These are phyloP conservation scores for Chaetomiaceae sp. DNA, from an alignment of 2,329 filamentous ascomycete species.

Conservation along the genomic window DNA sequence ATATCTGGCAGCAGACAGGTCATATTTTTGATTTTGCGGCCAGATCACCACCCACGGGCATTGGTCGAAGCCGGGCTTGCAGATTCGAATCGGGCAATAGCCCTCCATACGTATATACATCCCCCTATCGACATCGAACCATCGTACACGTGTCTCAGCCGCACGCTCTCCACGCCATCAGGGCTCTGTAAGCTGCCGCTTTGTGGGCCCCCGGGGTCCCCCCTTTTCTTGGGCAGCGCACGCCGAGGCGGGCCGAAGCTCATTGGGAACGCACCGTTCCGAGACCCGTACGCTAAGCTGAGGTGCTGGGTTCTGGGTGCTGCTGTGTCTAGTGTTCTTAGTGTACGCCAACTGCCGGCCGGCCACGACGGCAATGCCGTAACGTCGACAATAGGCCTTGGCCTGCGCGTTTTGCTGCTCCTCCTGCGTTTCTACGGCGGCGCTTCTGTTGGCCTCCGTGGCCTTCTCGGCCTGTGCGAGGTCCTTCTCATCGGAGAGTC, in stretches of 20 bases:
- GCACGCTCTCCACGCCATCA: not conserved
- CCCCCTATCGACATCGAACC: not conserved
- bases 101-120: not conserved
- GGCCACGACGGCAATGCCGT: not conserved
- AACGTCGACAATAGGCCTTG: no score
- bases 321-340: no score
- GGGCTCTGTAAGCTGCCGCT: not conserved
- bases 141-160: constrained; percentile 3
- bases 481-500: no score
- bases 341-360: no score
- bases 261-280: not conserved
- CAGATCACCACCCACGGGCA: not conserved
- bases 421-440: no score
- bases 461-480: no score
- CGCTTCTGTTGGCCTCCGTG: no score
- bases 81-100: constrained; percentile 1
- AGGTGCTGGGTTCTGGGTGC: no score
- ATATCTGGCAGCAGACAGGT: constrained; percentile 1
- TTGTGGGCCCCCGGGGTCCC: not conserved
- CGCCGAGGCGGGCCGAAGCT: constrained; percentile 9
- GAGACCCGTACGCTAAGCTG: not conserved
- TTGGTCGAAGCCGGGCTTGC: not conserved
- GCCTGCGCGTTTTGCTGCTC: no score
- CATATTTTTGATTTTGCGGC: constrained; percentile 1
- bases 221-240: not conserved